Conservation (phyloP, 305 asterid genomes). For the Solanum hybrid region DNA sequence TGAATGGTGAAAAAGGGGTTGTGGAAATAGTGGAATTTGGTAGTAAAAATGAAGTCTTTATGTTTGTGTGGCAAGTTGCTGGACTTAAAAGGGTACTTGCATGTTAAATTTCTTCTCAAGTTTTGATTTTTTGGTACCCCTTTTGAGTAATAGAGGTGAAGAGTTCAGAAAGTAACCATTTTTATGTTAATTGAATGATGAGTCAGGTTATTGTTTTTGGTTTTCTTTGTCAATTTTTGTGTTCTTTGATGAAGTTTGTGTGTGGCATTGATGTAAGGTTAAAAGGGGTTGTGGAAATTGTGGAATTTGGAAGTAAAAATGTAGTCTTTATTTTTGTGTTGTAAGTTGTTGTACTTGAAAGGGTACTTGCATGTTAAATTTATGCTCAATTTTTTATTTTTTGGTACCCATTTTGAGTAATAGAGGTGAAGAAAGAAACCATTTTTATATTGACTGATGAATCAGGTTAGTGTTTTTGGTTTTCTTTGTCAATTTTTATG, state of each 20-base stretch:
- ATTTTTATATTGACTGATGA: not conserved
- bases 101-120: not conserved
- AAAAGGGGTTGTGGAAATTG: not conserved
- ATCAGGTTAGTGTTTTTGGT: not conserved
- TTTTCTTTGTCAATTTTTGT: not conserved
- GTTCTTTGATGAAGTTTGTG: not conserved
- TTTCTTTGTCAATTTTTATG: not conserved
- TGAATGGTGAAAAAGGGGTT: not conserved
- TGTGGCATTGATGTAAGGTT: not conserved
- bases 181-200: not conserved
- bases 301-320: not conserved
- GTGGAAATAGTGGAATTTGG: not conserved
- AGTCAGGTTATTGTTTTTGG: not conserved
- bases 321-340: not conserved
- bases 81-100: not conserved
- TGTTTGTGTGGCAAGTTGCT: not conserved
- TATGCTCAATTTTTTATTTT: not conserved
- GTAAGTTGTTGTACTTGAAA: not conserved
- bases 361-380: not conserved
- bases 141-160: not conserved
- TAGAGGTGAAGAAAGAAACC: not conserved
- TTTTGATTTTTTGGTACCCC: not conserved
- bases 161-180: not conserved
- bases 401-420: not conserved
- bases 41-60: not conserved